A percentile compares a stretch with the other conserved stretches of the same genome.
Conservation (phyloP, 1,284 basidiomycete genomes). For the Pisolithus thermaeus region DNA sequence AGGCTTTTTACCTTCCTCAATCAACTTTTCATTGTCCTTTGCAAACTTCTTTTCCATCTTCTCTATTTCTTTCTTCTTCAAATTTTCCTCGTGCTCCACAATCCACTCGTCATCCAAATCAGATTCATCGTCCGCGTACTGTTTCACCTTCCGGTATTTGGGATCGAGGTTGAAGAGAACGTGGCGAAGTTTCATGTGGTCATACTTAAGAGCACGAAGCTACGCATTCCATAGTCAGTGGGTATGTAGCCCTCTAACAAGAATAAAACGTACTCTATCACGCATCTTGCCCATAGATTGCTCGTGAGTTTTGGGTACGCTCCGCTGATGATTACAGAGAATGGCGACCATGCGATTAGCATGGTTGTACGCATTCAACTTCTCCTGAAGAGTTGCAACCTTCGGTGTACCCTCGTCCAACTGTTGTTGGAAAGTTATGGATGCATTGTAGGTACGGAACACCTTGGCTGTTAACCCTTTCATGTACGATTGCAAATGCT, state of each 20-base stretch:
- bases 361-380: conserved; percentile 91
- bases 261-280: conserved; percentile 63
- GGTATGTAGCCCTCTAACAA: conserved; percentile 1
- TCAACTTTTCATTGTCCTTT: conserved; percentile 84
- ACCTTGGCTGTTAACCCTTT: conserved; percentile 95
- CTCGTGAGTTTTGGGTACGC: conserved; percentile 85
- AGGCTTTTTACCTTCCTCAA: conserved; percentile 61
- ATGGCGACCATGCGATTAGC: conserved; percentile 95
- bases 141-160: conserved; percentile 79
- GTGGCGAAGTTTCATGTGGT: conserved; percentile 87
- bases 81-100: conserved; percentile 71
- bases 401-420: conserved; percentile 72
- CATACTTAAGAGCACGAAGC: conserved; percentile 84
- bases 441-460: conserved; percentile 98
- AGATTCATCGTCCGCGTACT: conserved; percentile 79
- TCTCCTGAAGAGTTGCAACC: conserved; percentile 79
- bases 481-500: conserved; percentile 89
- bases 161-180: conserved; percentile 70
- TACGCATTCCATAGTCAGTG: conserved; percentile 23
- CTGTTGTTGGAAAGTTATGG: conserved; percentile 87
- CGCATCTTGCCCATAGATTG: conserved; percentile 89
- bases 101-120: conserved; percentile 94
- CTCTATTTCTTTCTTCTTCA: conserved; percentile 81
- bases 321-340: conserved; percentile 96
- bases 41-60: conserved; percentile 84